phyloP scores from a whole-genome alignment of 2,329 filamentous ascomycete genomes.

The Verticillium nonalfalfae region DNA sequence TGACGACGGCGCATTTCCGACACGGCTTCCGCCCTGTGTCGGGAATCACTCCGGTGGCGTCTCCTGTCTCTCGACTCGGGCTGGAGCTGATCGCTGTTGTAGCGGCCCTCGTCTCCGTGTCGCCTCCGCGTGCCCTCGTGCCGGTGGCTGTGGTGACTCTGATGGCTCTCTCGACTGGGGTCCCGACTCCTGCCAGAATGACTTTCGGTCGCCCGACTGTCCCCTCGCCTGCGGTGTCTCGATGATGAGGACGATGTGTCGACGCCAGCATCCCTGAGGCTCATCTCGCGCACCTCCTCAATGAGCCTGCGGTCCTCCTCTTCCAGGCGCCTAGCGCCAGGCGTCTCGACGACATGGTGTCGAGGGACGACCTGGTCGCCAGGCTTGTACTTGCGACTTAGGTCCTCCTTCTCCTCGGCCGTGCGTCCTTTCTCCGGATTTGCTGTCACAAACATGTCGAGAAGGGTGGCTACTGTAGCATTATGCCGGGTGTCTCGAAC shows the following conservation, averaged over 20 bases:
- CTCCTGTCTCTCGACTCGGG: conserved; percentile 27
- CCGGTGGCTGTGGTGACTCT: conserved; percentile 15
- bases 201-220: conserved; percentile 10
- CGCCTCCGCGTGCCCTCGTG: conserved; percentile 22
- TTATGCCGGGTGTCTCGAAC: conserved; percentile 87
- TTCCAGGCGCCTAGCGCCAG: conserved; percentile 47
- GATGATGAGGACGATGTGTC: conserved; percentile 31
- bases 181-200: conserved; percentile 10
- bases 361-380: conserved; percentile 76
- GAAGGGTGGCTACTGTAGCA: conserved; percentile 79
- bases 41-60: conserved; percentile 37
- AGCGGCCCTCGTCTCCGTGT: conserved; percentile 17
- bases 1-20: conserved; percentile 41
- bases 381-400: conserved; percentile 68
- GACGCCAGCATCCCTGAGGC: conserved; percentile 58
- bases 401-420: conserved; percentile 67
- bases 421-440: conserved; percentile 71
- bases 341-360: conserved; percentile 41
- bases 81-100: conserved; percentile 29
- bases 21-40: conserved; percentile 30
- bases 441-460: conserved; percentile 80
- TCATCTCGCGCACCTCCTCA: conserved; percentile 66
- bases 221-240: conserved; percentile 13
- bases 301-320: conserved; percentile 65
- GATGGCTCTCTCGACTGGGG: conserved; percentile 11